Evolutionary conservation across 2,329 filamentous ascomycete genomes (phyloP).

Genomic region (Ophiosphaerella narmari): DNA sequence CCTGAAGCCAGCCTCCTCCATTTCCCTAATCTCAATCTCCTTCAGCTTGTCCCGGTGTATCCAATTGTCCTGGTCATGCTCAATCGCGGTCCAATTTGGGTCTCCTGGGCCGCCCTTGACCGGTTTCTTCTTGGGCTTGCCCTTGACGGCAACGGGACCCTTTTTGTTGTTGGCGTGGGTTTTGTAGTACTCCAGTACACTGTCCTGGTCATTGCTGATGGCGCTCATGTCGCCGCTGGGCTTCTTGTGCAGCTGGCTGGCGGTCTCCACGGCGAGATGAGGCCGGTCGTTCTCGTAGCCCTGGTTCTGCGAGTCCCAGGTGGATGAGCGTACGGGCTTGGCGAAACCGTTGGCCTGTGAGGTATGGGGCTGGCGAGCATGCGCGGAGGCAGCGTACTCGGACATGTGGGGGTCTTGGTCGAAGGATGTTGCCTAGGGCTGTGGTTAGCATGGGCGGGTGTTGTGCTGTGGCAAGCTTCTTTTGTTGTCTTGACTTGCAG

Average conservation of each 20-base stretch:
- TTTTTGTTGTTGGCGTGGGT: constrained; percentile 21
- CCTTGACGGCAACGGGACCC: constrained; percentile 19
- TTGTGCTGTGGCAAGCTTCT: not conserved
- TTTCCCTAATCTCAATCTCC: constrained; percentile 77
- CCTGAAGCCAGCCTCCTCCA: constrained; percentile 76
- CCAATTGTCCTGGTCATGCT: constrained; percentile 71
- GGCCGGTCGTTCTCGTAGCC: constrained; percentile 28
- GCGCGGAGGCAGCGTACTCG: constrained; percentile 34
- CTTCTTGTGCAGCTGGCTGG: constrained; percentile 46
- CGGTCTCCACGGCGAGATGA: constrained; percentile 41
- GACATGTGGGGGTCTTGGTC: constrained; percentile 44
- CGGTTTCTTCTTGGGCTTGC: constrained; percentile 36
- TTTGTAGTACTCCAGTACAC: constrained; percentile 53
- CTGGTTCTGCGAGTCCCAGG: constrained; percentile 36
- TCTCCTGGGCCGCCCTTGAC: constrained; percentile 19
- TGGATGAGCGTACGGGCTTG: constrained; percentile 35
- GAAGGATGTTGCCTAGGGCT: constrained; percentile 31
- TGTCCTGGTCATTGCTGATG: constrained; percentile 52
- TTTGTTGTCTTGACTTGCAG: not conserved
- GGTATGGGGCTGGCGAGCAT: constrained; percentile 40
- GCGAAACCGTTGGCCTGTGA: constrained; percentile 42
- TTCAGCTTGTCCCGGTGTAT: constrained; percentile 85
- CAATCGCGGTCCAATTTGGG: constrained; percentile 26
- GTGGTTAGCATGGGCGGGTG: constrained; percentile 25
- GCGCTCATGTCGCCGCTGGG: constrained; percentile 50